Evolutionary conservation across 2,329 filamentous ascomycete species (phyloP), one percentile per base, ranked within the genome.

Genomic region (Xylaria sp.): DNA sequence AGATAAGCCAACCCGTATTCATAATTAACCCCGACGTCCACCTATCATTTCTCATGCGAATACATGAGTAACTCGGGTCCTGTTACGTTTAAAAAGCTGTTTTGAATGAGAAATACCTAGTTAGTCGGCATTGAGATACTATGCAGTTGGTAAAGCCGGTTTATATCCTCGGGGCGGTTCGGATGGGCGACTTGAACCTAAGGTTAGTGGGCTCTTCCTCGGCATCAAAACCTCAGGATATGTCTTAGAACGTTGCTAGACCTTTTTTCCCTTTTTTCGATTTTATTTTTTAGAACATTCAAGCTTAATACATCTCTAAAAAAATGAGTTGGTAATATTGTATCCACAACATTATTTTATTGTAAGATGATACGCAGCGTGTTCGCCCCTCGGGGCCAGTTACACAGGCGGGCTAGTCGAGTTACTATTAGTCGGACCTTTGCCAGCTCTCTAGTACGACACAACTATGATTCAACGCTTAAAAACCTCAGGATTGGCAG

Each of bases 401-500:
- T 69, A 40, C 54, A 54, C 46, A 66, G 64, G 49, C 44, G 46
- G 23, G 56, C 56, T 58, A 23, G 63, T 33, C 44, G 38, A 57
- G 38, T 51, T 17, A 28, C 40, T 51, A 56, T 63, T 36, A 64
- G 63, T 51, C 75, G 72, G 49, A 64, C 28, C 20, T 77, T 79
- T 61, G 63, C 69, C 59, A 72, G 68, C 56, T 73, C 73, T 4
- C 23, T 59, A 31, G 59, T 62, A 53, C 60, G 68, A 15, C 66
- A 56, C n/a, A 65, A 66, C 42, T 80, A 81, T 69, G 75, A 77
- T 44, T 67, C 72, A 6, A 82, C 81, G 0, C 74, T 82, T 26
- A 73, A 73, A 17, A 80, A 79, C 60, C 79, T 83, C 20, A 79
- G 78, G 53, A 81, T 83, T 36, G 79, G 79, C 20, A 77, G 72